Evolutionary conservation across 306 rosid genomes (phyloP).

Genomic region (Vicia sativa): DNA sequence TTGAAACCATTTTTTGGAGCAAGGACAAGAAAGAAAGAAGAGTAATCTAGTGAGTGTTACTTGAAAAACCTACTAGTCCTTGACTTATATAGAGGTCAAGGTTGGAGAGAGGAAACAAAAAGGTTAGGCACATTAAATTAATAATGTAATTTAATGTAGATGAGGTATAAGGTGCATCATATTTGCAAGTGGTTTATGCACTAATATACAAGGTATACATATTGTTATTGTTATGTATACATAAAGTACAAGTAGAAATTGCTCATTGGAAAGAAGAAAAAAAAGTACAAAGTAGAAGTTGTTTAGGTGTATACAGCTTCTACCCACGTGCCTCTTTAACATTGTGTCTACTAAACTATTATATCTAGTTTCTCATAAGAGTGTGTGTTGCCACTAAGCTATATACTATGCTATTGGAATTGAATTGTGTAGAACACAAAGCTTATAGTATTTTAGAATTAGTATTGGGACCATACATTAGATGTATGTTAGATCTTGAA

Average conservation of each 20-base stretch:
- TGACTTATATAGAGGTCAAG: slow-evolving; percentile 47
- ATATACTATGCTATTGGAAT: neutral
- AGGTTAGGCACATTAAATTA: slow-evolving; percentile 7
- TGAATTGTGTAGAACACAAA: neutral
- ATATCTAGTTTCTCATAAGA: slow-evolving; percentile 3
- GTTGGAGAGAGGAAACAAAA: slow-evolving; percentile 19
- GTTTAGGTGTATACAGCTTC: slow-evolving; percentile 9
- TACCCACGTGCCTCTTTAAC: slow-evolving; percentile 4
- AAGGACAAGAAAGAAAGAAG: slow-evolving; percentile 16
- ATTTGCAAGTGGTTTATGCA: too few species aligned
- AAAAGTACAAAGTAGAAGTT: neutral
- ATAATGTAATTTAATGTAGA: neutral
- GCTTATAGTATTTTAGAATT: neutral
- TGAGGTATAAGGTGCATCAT: too few species aligned
- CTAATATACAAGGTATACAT: too few species aligned
- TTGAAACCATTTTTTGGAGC: slow-evolving; percentile 50
- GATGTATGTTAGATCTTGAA: neutral
- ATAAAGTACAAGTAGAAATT: neutral
- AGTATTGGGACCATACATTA: neutral
- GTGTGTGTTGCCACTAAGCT: slow-evolving; percentile 21
- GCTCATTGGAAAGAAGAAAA: too few species aligned
- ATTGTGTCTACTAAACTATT: neutral
- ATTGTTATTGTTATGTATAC: neutral
- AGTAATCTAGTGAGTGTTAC: slow-evolving; percentile 11
- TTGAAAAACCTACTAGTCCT: neutral